Conservation (phyloP, 371 early-diverging fungal genomes). For the Rhizopus arrhizus region DNA sequence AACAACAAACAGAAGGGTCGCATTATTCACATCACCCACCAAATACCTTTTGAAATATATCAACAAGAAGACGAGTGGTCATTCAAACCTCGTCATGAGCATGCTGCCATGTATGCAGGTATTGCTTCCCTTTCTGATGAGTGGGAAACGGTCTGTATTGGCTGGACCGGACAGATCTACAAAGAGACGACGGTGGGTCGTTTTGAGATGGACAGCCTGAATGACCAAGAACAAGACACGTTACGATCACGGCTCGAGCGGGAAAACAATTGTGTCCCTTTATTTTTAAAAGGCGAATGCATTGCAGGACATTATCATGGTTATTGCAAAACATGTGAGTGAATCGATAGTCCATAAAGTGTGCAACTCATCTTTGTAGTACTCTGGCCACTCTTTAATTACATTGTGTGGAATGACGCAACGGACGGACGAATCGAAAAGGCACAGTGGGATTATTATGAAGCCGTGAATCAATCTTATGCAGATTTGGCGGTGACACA, state of each 20-base stretch:
- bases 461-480: constrained; percentile 82
- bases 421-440: constrained; percentile 67
- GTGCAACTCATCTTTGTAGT: constrained; percentile 37
- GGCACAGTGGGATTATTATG: constrained; percentile 83
- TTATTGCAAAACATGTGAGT: constrained; percentile 85
- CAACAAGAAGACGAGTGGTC: too few relatives aligned
- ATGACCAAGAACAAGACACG: constrained; percentile 26
- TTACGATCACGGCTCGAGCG: constrained; percentile 47
- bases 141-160: constrained; percentile 65
- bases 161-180: constrained; percentile 66
- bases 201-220: constrained; percentile 30
- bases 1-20: constrained; percentile 27
- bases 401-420: constrained; percentile 82
- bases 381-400: constrained; percentile 98
- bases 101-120: constrained; percentile 79
- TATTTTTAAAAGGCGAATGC: constrained; percentile 73
- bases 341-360: too few relatives aligned
- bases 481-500: constrained; percentile 71
- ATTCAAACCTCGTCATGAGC: constrained; percentile 19
- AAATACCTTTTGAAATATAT: too few relatives aligned
- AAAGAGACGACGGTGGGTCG: constrained; percentile 30
- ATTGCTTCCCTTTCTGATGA: constrained; percentile 57
- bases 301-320: constrained; percentile 86
- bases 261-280: constrained; percentile 68
- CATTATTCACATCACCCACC: constrained; percentile 55